Evolutionary conservation across 2,329 filamentous ascomycete genomes (phyloP).

Genomic region (Aspergillus sp.): DNA sequence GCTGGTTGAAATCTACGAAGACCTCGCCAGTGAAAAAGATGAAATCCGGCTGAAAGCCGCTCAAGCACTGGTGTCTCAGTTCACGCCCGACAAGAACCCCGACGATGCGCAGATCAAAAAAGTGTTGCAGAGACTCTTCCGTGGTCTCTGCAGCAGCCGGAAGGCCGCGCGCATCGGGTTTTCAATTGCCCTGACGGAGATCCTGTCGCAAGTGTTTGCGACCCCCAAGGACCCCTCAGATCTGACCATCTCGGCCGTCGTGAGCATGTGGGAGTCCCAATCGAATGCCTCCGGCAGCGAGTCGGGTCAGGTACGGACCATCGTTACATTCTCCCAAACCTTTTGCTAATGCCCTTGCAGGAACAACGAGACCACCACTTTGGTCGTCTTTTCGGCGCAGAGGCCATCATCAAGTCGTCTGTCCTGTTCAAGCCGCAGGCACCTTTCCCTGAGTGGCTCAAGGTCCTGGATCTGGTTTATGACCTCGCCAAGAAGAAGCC

Average conservation of each 20-base stretch:
- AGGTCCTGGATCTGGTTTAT: slow-evolving; percentile 70
- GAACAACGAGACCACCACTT: slow-evolving; percentile 85
- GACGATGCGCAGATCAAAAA: slow-evolving; percentile 42
- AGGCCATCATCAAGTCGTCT: slow-evolving; percentile 78
- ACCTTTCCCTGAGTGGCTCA: slow-evolving; percentile 51
- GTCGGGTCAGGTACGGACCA: slow-evolving; percentile 50
- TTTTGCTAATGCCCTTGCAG: slow-evolving; percentile 45
- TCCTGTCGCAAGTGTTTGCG: slow-evolving; percentile 68
- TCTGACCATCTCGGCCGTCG: slow-evolving; percentile 41
- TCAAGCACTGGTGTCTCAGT: slow-evolving; percentile 43
- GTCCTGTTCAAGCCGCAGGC: slow-evolving; percentile 63
- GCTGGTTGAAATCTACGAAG: slow-evolving; percentile 50
- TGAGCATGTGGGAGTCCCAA: slow-evolving; percentile 53
- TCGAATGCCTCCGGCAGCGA: slow-evolving; percentile 54
- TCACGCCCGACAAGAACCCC: slow-evolving; percentile 41
- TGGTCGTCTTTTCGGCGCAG: slow-evolving; percentile 81
- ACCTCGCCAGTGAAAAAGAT: slow-evolving; percentile 48
- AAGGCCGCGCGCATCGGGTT: slow-evolving; percentile 89
- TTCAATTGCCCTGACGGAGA: slow-evolving; percentile 81
- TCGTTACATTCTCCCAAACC: background rate
- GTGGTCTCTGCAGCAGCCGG: slow-evolving; percentile 83
- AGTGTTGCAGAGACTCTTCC: slow-evolving; percentile 65
- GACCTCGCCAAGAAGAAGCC: slow-evolving; percentile 76
- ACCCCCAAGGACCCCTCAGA: slow-evolving; percentile 28
- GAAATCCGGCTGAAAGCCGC: slow-evolving; percentile 47